phyloP scores from a whole-genome alignment of 1,284 basidiomycete species.

The Puccinia sorghi region DNA sequence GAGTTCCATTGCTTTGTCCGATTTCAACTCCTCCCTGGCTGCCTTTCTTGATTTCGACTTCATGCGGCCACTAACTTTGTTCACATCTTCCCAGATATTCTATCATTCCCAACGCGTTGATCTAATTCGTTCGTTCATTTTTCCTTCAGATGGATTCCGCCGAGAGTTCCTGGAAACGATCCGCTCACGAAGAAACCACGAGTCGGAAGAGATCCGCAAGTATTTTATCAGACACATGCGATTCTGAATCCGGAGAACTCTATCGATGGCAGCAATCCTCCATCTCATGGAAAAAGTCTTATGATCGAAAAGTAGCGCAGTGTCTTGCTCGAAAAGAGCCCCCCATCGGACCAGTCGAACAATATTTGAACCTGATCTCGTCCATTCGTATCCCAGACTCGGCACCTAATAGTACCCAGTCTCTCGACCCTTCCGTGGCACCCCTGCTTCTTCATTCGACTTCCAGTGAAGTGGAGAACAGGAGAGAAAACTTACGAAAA shows the following conservation, averaged over 20 bases:
- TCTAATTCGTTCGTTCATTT: not conserved
- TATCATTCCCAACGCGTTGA: not conserved
- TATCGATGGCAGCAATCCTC: constrained; percentile 22
- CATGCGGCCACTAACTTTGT: not conserved
- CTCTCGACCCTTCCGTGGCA: not conserved
- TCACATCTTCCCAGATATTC: not conserved
- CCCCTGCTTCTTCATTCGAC: not conserved
- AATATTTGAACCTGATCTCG: constrained; percentile 11
- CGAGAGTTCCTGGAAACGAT: not conserved
- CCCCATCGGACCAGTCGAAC: constrained; percentile 26
- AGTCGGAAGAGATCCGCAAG: constrained; percentile 5
- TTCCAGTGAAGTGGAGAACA: not conserved
- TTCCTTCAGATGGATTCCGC: not conserved
- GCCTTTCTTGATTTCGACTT: too few relatives aligned
- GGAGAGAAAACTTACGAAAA: not conserved
- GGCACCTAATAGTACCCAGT: not conserved
- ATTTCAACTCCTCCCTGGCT: too few relatives aligned
- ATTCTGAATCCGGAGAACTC: constrained; percentile 15
- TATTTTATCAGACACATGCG: not conserved
- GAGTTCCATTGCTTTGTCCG: too few relatives aligned
- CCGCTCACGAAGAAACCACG: not conserved
- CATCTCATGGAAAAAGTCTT: constrained; percentile 27
- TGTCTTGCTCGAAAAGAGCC: constrained; percentile 25
- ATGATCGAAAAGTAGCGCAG: constrained; percentile 25
- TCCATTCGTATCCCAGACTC: not conserved